Percentiles rank a stretch among this genome's conserved stretches.
phyloP scores from a whole-genome alignment of 1,139 yeast genomes.

The Saccharomyces pastorianus region DNA sequence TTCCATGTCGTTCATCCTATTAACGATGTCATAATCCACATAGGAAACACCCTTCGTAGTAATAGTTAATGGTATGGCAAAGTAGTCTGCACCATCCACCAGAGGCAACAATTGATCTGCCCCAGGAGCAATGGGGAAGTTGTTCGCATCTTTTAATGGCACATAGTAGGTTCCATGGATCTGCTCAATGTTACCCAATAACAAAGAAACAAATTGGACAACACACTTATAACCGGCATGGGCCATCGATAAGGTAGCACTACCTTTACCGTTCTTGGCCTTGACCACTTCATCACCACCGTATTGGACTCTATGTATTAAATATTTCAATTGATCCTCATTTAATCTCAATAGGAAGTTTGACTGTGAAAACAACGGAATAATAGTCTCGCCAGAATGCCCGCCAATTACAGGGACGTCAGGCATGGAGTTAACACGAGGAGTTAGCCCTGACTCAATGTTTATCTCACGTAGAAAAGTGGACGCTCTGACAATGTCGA shows the following conservation, averaged over 20 bases:
- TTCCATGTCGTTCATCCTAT: slow-evolving; percentile 49
- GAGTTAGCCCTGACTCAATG: slow-evolving; percentile 39
- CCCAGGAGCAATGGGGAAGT: slow-evolving; percentile 35
- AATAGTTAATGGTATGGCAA: slow-evolving; percentile 58
- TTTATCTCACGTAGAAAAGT: slow-evolving; percentile 62
- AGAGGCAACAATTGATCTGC: slow-evolving; percentile 17
- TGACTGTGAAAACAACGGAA: slow-evolving; percentile 60
- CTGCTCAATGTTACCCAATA: slow-evolving; percentile 22
- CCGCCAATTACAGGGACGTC: slow-evolving; percentile 87
- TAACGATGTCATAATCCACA: slow-evolving; percentile 44
- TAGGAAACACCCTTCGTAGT: slow-evolving; percentile 48
- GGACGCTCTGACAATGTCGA: slow-evolving; percentile 84
- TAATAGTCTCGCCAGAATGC: slow-evolving; percentile 68
- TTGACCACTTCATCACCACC: slow-evolving; percentile 97
- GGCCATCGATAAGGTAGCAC: slow-evolving; percentile 95
- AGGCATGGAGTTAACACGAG: slow-evolving; percentile 25
- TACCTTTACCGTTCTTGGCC: slow-evolving; percentile 92
- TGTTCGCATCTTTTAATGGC: slow-evolving; percentile 20
- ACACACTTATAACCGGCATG: slow-evolving; percentile 85
- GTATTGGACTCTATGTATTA: slow-evolving; percentile 83
- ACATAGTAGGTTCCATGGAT: slow-evolving; percentile 22
- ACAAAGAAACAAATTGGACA: slow-evolving; percentile 50
- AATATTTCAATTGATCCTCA: slow-evolving; percentile 41
- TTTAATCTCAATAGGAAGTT: slow-evolving; percentile 7
- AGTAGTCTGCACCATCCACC: slow-evolving; percentile 43